Percentiles rank a stretch among this genome's conserved stretches.
Conservation (phyloP, 768 basidiomycete species). For the Coprinellus aureogranulatus region DNA sequence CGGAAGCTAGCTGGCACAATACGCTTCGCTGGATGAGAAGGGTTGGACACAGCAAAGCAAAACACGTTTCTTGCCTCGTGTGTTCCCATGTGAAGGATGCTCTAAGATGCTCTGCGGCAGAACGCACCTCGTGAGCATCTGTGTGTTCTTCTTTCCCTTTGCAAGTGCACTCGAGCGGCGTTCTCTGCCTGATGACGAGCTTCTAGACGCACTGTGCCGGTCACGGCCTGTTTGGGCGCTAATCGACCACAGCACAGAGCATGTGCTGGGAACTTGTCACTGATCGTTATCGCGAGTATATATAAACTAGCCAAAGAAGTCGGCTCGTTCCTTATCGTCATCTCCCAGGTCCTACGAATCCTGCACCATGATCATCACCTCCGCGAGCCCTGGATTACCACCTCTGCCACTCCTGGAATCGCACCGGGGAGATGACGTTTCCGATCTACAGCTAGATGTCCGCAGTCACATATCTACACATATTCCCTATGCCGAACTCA, state of each 20-base stretch:
- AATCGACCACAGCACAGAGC: constrained; percentile 1
- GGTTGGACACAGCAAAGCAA: too few relatives aligned
- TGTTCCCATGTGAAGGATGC: too few relatives aligned
- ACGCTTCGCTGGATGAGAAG: too few relatives aligned
- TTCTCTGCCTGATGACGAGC: neutral
- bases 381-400: neutral
- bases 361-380: neutral
- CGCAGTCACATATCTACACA: neutral
- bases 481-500: neutral
- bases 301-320: neutral
- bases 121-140: too few relatives aligned
- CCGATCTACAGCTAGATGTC: neutral
- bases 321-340: neutral
- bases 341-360: neutral
- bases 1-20: too few relatives aligned
- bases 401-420: neutral
- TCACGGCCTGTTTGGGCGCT: neutral
- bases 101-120: too few relatives aligned
- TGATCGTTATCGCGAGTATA: neutral
- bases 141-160: too few relatives aligned
- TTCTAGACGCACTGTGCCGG: neutral
- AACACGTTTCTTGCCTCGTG: too few relatives aligned
- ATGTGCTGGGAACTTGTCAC: neutral
- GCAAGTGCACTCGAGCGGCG: too few relatives aligned
- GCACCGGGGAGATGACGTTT: neutral